phyloP scores from a whole-genome alignment of 176 grass and related monocot species.

The Carex myosuroides region DNA sequence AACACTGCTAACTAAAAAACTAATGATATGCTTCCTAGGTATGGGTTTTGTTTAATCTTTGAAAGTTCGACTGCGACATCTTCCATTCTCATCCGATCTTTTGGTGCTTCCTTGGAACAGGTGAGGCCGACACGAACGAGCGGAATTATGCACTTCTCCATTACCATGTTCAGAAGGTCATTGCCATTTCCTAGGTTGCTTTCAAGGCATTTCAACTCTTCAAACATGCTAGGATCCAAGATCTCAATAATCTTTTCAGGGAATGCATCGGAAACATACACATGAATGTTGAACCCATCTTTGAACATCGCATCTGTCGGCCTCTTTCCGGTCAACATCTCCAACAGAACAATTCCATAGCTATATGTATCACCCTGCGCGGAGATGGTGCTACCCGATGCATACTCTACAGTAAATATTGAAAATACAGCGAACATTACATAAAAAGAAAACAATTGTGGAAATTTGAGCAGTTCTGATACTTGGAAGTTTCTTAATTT shows the following conservation, averaged over 20 bases:
- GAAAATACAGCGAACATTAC: not conserved
- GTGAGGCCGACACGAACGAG: constrained; percentile 8
- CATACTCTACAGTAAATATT: constrained; percentile 28
- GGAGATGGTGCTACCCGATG: not conserved
- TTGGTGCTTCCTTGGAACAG: constrained; percentile 16
- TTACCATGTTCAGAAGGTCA: not conserved
- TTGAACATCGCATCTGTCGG: constrained; percentile 31
- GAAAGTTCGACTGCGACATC: not conserved
- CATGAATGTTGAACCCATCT: constrained; percentile 26
- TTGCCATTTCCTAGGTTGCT: not conserved
- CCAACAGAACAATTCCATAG: constrained; percentile 35
- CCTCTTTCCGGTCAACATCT: constrained; percentile 40
- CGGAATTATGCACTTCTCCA: not conserved
- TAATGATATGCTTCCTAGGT: not conserved
- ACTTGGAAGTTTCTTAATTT: not conserved
- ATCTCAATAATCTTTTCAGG: constrained; percentile 12
- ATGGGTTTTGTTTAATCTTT: not conserved
- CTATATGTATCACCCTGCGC: constrained; percentile 36
- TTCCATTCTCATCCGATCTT: constrained; percentile 13
- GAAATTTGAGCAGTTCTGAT: not conserved
- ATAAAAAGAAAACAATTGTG: too few relatives aligned
- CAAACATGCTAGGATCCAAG: not conserved
- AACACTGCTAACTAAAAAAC: not conserved
- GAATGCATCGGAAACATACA: constrained; percentile 3
- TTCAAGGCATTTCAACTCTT: not conserved